Evolutionary conservation across 495 filamentous ascomycete genomes (phyloP).

Genomic region (Polyplosphaeria fusca): DNA sequence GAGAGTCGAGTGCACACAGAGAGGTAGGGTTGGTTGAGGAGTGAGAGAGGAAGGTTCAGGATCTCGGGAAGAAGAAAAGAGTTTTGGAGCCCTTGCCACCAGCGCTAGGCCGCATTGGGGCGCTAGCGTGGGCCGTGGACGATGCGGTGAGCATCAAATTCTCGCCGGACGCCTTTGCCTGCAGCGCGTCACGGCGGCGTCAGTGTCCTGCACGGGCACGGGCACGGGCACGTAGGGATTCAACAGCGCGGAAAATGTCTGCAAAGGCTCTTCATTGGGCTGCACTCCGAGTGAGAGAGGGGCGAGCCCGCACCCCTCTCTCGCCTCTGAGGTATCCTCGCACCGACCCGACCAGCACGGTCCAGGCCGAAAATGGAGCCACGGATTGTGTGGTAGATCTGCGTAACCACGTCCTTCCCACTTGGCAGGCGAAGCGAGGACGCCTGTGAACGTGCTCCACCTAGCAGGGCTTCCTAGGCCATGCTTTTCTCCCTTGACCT

Average conservation of each 20-base stretch:
- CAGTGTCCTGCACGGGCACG: background rate
- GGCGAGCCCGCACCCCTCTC: no score
- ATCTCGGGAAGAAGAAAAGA: conserved; percentile 1
- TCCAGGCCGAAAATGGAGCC: no score
- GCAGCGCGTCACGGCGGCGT: background rate
- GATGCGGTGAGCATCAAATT: conserved; percentile 2
- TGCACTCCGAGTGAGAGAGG: no score
- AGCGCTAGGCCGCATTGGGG: conserved; percentile 8
- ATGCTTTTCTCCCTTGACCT: conserved; percentile 43
- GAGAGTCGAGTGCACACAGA: conserved; percentile 17
- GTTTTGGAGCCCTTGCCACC: conserved; percentile 15
- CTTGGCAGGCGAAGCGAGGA: conserved; percentile 1
- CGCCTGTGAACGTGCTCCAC: conserved; percentile 5
- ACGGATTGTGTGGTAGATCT: no score
- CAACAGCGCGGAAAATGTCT: background rate
- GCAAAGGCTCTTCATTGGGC: background rate
- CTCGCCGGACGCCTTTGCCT: background rate
- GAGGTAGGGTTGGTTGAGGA: conserved; percentile 25
- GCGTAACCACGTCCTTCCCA: background rate
- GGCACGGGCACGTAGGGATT: background rate
- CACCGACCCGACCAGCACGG: no score
- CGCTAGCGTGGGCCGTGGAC: background rate
- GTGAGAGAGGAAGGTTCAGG: background rate
- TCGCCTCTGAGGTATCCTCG: no score
- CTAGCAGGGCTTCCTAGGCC: conserved; percentile 30